These are phyloP conservation scores for Rhizoclosmatium sp. DNA, from an alignment of 192 early-diverging fungal species.

Conservation along the genomic window DNA sequence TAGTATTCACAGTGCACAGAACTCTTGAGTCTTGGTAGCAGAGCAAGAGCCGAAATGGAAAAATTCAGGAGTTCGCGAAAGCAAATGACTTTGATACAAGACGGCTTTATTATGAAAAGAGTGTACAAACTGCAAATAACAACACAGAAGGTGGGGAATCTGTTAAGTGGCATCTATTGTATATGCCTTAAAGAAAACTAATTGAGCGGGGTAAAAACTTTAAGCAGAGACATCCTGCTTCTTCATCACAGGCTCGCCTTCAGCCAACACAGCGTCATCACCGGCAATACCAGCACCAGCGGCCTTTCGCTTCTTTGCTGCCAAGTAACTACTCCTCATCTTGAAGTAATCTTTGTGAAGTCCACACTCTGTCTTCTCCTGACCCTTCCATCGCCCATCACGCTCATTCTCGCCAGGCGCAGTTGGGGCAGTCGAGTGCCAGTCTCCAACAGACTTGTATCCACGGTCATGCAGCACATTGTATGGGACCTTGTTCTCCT, in stretches of 20 bases:
- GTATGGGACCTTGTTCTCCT: constrained; percentile 87
- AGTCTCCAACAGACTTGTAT: constrained; percentile 93
- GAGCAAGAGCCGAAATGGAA: no score
- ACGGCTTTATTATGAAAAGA: no score
- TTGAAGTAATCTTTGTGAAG: constrained; percentile 97
- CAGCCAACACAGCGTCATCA: constrained; percentile 23
- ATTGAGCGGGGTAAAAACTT: neutral
- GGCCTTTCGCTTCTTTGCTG: constrained; percentile 74
- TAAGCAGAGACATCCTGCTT: neutral
- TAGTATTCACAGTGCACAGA: no score
- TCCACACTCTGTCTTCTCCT: constrained; percentile 93
- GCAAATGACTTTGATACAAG: no score
- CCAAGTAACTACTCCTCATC: constrained; percentile 82
- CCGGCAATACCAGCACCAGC: neutral
- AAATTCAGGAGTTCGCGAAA: no score
- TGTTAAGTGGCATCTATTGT: no score
- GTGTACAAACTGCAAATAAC: no score
- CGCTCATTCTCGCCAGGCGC: constrained; percentile 77
- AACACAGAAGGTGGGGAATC: no score
- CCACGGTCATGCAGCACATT: constrained; percentile 88
- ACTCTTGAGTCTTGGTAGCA: no score
- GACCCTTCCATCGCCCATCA: constrained; percentile 86
- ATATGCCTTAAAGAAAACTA: no score
- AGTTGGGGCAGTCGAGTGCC: constrained; percentile 84
- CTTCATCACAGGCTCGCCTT: constrained; percentile 20